These are phyloP conservation scores for Phytopythium vexans DNA, from an alignment of 352 stramenopile species.

Conservation along the genomic window DNA sequence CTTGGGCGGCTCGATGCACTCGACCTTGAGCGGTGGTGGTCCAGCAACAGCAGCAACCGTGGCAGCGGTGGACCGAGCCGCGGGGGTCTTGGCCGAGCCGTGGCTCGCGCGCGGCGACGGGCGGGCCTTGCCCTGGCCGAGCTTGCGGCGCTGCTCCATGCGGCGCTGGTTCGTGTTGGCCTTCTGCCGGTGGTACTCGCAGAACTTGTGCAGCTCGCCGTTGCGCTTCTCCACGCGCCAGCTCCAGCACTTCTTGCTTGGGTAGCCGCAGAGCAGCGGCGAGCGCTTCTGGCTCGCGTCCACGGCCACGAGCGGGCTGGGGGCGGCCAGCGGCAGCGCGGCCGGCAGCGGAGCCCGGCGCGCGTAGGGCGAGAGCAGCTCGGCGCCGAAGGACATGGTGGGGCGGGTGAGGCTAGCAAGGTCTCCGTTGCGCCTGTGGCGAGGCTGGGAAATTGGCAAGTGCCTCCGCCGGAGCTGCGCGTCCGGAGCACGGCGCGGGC, in stretches of 20 bases:
- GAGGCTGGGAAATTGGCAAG: too few species aligned
- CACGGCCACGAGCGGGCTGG: neutral
- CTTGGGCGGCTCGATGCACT: conserved; percentile 3
- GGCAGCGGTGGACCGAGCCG: conserved; percentile 17
- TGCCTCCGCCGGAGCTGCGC: too few species aligned
- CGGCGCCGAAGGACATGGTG: neutral
- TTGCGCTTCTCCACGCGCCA: conserved; percentile 79
- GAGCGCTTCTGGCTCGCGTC: conserved; percentile 34
- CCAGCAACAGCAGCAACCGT: conserved; percentile 13
- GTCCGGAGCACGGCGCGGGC: too few species aligned
- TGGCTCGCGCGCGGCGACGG: conserved; percentile 5
- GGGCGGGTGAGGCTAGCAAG: too few species aligned
- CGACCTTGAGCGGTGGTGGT: conserved; percentile 25
- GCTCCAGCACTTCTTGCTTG: conserved; percentile 85
- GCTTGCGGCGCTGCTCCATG: conserved; percentile 80
- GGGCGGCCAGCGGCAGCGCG: neutral
- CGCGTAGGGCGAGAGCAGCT: conserved; percentile 24
- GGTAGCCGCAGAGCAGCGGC: conserved; percentile 62
- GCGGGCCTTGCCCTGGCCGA: conserved; percentile 26
- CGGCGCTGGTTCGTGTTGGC: conserved; percentile 82
- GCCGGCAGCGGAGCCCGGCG: neutral
- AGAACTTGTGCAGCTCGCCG: conserved; percentile 83
- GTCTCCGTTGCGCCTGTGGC: too few species aligned
- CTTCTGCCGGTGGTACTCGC: conserved; percentile 83
- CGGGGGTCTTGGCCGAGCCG: neutral